Base-by-base conservation (phyloP, 345 rosid species). In the Cardamine resedifolia region DNA sequence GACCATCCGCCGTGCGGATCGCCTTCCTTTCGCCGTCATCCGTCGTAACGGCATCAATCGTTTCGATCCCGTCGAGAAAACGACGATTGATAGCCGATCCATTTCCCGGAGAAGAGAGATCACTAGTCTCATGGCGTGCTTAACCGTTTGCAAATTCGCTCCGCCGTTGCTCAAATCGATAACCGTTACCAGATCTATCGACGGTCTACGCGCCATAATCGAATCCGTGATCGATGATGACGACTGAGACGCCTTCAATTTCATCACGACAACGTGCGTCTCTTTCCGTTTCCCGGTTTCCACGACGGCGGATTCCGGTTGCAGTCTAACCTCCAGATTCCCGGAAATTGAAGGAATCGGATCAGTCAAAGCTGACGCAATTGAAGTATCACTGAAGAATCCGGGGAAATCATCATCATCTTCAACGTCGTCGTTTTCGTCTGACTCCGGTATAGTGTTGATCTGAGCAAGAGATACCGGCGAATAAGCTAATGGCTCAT, bases 41-140 rank as follows among this genome's bases (percentile, higher is more conserved):
- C 92, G 69, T 41, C 78, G 83, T 44, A 94, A 72, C 48, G 98
- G 96, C 63, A 81, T 41, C 12, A 91, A 71, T 34, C 97, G 81
- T 75, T 91, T 91, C 23, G 98, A 89, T 52, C 73, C 77, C 14
- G 87, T 60, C 4, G 98, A 88, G 64, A 91, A 94, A 2, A 86
- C 92, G 65, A 94, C 89, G 53, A 91, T 82, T 0, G 98, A 94
- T 6, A 94, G 67, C 24, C 97, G 95, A 70, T 94, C 97, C 38
- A 81, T 79, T 11, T 87, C 87, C 3, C 78, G 62, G 24, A 94
- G 82, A 24, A 85, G 65, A 53, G 96, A 85, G 16, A 91, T 61
- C 10, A 94, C 75, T 66, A 81, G 43, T 31, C 86, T 66, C 91
- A 91, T 82, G 19, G 88, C 85, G 16, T 90, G 86, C 34, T 94